Conservation (phyloP, 306 rosid genomes). For the Fragaria nilgerrensis region DNA sequence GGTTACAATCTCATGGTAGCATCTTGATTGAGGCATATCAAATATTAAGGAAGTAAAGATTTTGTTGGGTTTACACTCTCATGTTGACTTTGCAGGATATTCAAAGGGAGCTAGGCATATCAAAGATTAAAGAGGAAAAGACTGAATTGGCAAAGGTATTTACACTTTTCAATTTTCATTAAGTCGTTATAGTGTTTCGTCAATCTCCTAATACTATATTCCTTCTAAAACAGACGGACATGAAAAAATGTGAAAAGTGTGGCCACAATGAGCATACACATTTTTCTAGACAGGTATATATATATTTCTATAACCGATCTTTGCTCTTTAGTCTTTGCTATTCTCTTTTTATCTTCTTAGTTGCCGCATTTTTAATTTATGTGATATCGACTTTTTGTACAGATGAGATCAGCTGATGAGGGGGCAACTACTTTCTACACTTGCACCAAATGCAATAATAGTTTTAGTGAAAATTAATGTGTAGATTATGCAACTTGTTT, state of each 20-base stretch:
- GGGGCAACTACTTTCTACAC: conserved; percentile 57
- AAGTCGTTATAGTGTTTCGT: neutral
- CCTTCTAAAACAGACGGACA: conserved; percentile 35
- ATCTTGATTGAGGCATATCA: conserved; percentile 27
- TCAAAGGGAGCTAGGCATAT: conserved; percentile 45
- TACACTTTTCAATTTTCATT: neutral
- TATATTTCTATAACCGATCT: neutral
- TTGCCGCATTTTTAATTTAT: neutral
- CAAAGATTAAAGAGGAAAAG: conserved; percentile 39
- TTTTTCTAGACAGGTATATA: conserved; percentile 45
- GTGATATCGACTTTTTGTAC: neutral
- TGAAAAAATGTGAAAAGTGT: conserved; percentile 74
- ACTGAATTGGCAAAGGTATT: conserved; percentile 52
- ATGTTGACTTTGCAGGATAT: conserved; percentile 33
- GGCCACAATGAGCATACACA: conserved; percentile 66
- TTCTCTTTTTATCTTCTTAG: neutral
- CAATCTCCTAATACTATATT: neutral
- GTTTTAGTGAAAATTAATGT: conserved; percentile 40
- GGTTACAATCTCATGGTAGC: neutral
- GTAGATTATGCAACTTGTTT: neutral
- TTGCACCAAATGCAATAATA: conserved; percentile 46
- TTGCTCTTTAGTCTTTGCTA: neutral
- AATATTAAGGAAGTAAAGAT: conserved; percentile 36
- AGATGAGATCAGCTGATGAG: conserved; percentile 68
- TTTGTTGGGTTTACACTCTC: neutral